Evolutionary conservation across 768 basidiomycete species (phyloP), one percentile per base, ranked within the genome.

Genomic region (Coprinopsis sp.): DNA sequence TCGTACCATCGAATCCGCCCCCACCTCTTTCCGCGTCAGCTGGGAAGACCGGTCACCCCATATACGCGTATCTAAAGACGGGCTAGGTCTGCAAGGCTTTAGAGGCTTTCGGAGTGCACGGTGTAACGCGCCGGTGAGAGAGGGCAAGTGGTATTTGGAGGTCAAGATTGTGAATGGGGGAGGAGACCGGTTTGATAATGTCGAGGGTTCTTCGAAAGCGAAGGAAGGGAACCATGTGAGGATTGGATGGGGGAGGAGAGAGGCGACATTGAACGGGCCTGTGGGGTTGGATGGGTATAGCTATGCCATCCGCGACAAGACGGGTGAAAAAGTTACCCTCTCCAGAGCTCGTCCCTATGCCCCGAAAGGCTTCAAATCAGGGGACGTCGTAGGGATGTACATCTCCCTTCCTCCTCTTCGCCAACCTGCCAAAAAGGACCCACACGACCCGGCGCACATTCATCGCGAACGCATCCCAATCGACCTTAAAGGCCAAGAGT

Each of bases 131-230:
- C 88, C 91, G 0, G 76, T 98, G 18, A 74, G 91, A 19, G 82
- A 93, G 55, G 96, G 96, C 4, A 78, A 76, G 11, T 98, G 92
- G 92, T 98, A 93, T 63, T 81, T 93, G 74, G 96, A 99, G 70
- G 80, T 95, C 37, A 79, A 79, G 60, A 74, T 98, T 53, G 69
- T 85, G 18, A 76, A 78, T 33, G 85, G 87, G 1, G 87, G 87
- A 2, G 87, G 84, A 1, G 84, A 82, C 44, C 70, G 65, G 48
- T 59, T 60, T 24, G 58, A 66, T 19, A 82, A 79, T 2, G 68
- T 69, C 52, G 67, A 72, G 37, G 44, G 39, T 6, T 45, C 41
- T 3, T 37, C 51, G 65, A 69, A 57, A 63, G 66, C 7, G 81
- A 86, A 60, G 89, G 85, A 21, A 78, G 88, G 51, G 14, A 43